phyloP scores from a whole-genome alignment of 345 rosid species.

The Bruguiera sexangula region DNA sequence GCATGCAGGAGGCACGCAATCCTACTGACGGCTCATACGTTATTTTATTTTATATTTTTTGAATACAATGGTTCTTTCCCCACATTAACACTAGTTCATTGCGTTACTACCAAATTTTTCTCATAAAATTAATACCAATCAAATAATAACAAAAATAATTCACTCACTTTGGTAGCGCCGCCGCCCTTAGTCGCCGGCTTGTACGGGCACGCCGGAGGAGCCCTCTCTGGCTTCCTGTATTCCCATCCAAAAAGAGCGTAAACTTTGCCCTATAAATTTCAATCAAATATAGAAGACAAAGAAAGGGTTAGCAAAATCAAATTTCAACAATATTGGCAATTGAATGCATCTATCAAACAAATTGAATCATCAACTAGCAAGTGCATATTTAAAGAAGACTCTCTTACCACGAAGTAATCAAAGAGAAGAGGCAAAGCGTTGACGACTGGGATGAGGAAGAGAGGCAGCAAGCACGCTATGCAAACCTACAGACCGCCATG shows the following conservation, averaged over 20 bases:
- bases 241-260: conserved; percentile 86
- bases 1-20: no score
- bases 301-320: neutral
- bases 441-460: conserved; percentile 89
- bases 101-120: no score
- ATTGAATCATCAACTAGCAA: neutral
- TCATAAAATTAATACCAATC: neutral
- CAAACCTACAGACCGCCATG: conserved; percentile 51
- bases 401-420: conserved; percentile 55
- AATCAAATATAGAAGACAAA: neutral
- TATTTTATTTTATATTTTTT: no score
- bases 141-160: neutral
- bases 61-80: no score
- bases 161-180: conserved; percentile 44
- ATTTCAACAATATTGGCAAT: no score
- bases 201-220: conserved; percentile 82
- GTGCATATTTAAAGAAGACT: neutral
- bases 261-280: conserved; percentile 51
- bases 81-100: no score
- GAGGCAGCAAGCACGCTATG: conserved; percentile 78
- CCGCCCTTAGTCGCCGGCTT: conserved; percentile 48
- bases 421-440: conserved; percentile 70
- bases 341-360: no score
- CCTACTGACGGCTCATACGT: no score
- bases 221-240: conserved; percentile 80